Conservation (phyloP, 768 basidiomycete species). For the Termitomyces sp. region DNA sequence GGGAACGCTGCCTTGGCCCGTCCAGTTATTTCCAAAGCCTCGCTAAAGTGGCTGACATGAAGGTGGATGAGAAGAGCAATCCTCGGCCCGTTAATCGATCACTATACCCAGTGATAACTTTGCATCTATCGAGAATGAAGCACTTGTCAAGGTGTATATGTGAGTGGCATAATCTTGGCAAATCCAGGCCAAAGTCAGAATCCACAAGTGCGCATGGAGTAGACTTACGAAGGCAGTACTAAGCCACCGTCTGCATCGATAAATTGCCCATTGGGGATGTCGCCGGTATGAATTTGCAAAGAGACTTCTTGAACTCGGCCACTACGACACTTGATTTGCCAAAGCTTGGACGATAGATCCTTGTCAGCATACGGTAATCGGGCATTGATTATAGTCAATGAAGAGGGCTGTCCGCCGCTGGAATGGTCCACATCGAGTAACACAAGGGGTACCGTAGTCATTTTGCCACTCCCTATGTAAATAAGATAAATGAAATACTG, state of each 20-base stretch:
- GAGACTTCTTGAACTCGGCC: conserved; percentile 22
- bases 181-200: conserved; percentile 10
- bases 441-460: neutral
- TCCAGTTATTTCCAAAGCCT: conserved; percentile 50
- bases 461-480: neutral
- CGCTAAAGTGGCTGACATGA: conserved; percentile 41
- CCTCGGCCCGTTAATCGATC: neutral
- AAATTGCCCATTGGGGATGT: neutral
- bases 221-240: conserved; percentile 31
- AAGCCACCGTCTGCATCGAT: conserved; percentile 26
- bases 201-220: neutral
- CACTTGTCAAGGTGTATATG: conserved; percentile 70
- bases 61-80: neutral
- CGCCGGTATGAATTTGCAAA: conserved; percentile 5
- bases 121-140: conserved; percentile 55
- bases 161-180: conserved; percentile 46
- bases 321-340: conserved; percentile 25
- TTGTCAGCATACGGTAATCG: conserved; percentile 24
- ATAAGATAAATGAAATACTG: neutral
- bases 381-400: conserved; percentile 19
- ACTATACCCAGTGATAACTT: conserved; percentile 46
- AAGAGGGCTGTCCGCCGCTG: neutral
- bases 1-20: conserved; percentile 46
- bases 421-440: neutral
- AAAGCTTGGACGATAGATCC: conserved; percentile 20